Conservation (phyloP, 2,329 filamentous ascomycete species). For the Fusarium citri region DNA sequence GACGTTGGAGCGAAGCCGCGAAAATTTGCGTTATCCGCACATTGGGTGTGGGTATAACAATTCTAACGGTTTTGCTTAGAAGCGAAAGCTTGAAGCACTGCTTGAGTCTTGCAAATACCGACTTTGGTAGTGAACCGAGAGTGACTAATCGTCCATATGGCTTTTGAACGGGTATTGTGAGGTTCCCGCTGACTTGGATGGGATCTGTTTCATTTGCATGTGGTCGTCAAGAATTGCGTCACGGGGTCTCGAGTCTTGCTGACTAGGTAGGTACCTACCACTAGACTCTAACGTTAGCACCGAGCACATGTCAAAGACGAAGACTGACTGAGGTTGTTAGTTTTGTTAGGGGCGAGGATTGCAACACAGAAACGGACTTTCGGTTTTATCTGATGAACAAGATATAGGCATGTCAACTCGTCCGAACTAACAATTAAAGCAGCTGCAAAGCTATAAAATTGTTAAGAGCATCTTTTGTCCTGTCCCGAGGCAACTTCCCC, state of each 20-base stretch:
- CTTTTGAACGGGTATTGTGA: neutral
- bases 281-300: slow-evolving; percentile 3
- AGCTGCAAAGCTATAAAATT: slow-evolving; percentile 4
- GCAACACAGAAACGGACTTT: neutral
- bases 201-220: slow-evolving; percentile 6
- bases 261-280: slow-evolving; percentile 3
- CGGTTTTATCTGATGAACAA: neutral
- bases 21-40: slow-evolving; percentile 45
- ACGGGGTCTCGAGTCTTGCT: slow-evolving; percentile 24
- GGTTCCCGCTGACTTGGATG: slow-evolving; percentile 4
- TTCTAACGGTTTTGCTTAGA: neutral
- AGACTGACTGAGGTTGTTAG: too few relatives aligned
- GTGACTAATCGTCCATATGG: neutral
- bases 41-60: slow-evolving; percentile 30
- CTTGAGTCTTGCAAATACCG: neutral
- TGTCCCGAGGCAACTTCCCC: slow-evolving; percentile 48
- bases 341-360: neutral
- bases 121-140: neutral
- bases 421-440: neutral
- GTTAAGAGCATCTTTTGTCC: slow-evolving; percentile 27
- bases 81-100: neutral
- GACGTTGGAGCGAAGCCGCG: slow-evolving; percentile 9
- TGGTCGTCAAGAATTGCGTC: slow-evolving; percentile 26
- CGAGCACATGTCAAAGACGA: slow-evolving; percentile 34
- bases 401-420: neutral